These are phyloP conservation scores for Yarrowia porcina DNA, from an alignment of 805 yeast genomes.

Conservation along the genomic window DNA sequence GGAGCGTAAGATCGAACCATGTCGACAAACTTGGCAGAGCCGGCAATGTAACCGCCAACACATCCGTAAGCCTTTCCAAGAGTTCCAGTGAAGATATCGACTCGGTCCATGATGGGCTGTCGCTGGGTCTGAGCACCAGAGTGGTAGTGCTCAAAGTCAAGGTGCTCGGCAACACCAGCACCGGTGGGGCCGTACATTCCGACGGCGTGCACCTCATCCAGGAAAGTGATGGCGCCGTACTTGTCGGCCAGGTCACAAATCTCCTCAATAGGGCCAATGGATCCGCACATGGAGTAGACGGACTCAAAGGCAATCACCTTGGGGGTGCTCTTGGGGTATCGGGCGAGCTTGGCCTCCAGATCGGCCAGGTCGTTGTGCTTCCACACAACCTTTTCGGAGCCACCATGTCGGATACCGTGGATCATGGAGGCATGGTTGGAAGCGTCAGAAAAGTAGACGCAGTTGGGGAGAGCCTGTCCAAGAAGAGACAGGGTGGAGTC, in stretches of 20 bases:
- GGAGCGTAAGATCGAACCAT: conserved; percentile 97
- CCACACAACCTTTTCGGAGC: conserved; percentile 83
- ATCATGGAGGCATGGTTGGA: conserved; percentile 98
- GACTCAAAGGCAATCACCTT: conserved; percentile 96
- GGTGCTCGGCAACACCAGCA: conserved; percentile 98
- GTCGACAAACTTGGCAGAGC: conserved; percentile 75
- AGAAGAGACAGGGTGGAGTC: conserved; percentile 89
- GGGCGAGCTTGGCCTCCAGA: conserved; percentile 71
- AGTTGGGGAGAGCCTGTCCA: conserved; percentile 84
- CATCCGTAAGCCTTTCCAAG: conserved; percentile 95
- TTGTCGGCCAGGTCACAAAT: conserved; percentile 96
- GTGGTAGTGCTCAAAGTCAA: conserved; percentile 81
- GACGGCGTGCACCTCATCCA: conserved; percentile 98
- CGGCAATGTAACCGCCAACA: conserved; percentile 98
- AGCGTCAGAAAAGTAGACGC: conserved; percentile 90
- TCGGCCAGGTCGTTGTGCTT: conserved; percentile 86
- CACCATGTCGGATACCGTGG: conserved; percentile 87
- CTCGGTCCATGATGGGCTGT: conserved; percentile 74
- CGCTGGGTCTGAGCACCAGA: conserved; percentile 50
- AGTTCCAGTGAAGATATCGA: conserved; percentile 96
- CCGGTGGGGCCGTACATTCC: conserved; percentile 99
- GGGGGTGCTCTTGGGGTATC: conserved; percentile 83
- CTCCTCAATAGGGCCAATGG: conserved; percentile 86
- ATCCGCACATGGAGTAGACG: conserved; percentile 98
- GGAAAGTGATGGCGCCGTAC: conserved; percentile 93